These are phyloP conservation scores for Diversispora epigaea DNA, from an alignment of 192 early-diverging fungal genomes.

Conservation along the genomic window DNA sequence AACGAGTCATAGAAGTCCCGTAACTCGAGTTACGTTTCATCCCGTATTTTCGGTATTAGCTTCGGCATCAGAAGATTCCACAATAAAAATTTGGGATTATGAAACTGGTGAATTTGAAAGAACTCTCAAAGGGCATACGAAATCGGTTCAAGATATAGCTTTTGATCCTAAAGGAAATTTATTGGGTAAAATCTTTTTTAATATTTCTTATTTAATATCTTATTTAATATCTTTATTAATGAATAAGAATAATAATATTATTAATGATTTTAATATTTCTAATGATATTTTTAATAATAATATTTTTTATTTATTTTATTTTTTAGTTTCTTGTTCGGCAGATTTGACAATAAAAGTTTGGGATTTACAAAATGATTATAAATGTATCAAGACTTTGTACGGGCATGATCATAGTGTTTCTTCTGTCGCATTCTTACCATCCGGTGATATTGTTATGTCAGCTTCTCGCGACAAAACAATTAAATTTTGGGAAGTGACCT, in stretches of 20 bases:
- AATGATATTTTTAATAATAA: no score
- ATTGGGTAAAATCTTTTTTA: constrained; percentile 55
- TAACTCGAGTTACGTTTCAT: constrained; percentile 83
- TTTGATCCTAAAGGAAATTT: constrained; percentile 83
- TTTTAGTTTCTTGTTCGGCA: constrained; percentile 81
- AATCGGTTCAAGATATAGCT: constrained; percentile 85
- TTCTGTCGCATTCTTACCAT: constrained; percentile 71
- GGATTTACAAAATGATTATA: constrained; percentile 80
- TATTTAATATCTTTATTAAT: neutral
- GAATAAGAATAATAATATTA: neutral
- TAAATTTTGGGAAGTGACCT: constrained; percentile 83
- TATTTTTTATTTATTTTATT: no score
- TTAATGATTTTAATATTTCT: no score
- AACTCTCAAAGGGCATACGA: constrained; percentile 94
- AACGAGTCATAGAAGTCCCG: constrained; percentile 76
- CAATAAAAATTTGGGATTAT: constrained; percentile 92
- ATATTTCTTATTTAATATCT: neutral
- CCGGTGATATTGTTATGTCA: constrained; percentile 79
- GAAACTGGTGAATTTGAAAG: constrained; percentile 91
- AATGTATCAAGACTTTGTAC: constrained; percentile 79
- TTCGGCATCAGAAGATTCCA: constrained; percentile 87
- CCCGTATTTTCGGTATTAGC: constrained; percentile 82
- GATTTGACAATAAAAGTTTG: constrained; percentile 92
- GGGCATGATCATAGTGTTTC: constrained; percentile 96
- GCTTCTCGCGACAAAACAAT: constrained; percentile 89